These are phyloP conservation scores for Candida albicans DNA, from an alignment of 1,139 yeast species.

Conservation along the genomic window DNA sequence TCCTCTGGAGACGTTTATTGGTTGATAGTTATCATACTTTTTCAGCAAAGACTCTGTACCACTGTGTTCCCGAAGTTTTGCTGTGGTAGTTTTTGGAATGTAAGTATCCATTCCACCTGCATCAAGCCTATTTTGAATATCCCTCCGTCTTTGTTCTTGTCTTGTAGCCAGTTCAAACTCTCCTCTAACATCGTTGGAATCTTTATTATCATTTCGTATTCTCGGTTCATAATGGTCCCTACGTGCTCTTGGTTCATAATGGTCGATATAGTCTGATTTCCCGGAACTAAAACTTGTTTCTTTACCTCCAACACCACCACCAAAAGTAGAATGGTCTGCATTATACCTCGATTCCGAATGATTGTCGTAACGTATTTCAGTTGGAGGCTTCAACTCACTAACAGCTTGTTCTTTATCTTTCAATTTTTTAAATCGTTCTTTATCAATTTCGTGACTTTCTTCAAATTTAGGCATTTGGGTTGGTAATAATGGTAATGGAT, in stretches of 20 bases:
- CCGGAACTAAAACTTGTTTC: neutral
- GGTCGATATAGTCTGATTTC: constrained; percentile 1
- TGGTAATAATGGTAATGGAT: constrained; percentile 62
- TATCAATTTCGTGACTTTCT: constrained; percentile 88
- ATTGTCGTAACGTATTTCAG: constrained; percentile 7
- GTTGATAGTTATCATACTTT: neutral
- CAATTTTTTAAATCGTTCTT: constrained; percentile 51
- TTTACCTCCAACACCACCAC: neutral
- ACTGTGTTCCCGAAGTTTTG: neutral
- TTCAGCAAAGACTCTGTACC: neutral
- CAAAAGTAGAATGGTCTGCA: constrained; percentile 1
- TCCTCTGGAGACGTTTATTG: neutral
- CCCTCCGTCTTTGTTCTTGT: neutral
- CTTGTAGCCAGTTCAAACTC: neutral
- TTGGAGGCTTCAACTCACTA: constrained; percentile 6
- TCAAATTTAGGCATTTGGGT: constrained; percentile 67
- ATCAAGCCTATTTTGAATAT: too few species aligned
- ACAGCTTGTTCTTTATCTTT: constrained; percentile 11
- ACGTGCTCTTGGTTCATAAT: constrained; percentile 1
- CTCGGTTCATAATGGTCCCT: neutral
- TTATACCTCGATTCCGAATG: constrained; percentile 5
- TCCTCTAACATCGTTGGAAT: too few species aligned
- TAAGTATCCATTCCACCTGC: too few species aligned
- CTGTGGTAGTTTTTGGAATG: neutral
- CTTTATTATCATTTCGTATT: neutral